Conservation (phyloP, 2,329 filamentous ascomycete genomes). For the Talaromyces verruculosus region DNA sequence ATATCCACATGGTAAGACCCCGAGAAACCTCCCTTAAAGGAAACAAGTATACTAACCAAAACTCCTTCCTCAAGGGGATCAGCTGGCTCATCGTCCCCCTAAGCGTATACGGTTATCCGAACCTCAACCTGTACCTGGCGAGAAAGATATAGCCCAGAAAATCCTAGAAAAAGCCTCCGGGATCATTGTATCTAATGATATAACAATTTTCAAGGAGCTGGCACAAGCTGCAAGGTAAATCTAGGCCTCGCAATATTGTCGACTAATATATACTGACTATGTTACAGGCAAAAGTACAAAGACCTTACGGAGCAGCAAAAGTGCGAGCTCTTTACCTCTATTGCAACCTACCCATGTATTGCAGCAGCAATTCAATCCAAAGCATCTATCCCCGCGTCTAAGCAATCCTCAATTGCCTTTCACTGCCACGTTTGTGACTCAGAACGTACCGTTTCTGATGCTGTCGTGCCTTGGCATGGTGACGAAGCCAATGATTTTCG, state of each 20-base stretch:
- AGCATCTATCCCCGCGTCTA: constrained; percentile 29
- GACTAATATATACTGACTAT: constrained; percentile 16
- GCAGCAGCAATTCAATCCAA: constrained; percentile 49
- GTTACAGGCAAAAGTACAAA: constrained; percentile 48
- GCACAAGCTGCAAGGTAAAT: constrained; percentile 10
- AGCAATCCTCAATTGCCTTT: constrained; percentile 27
- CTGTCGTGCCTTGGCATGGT: constrained; percentile 22
- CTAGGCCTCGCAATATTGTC: background rate
- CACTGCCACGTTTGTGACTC: constrained; percentile 41
- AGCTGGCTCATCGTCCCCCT: constrained; percentile 26
- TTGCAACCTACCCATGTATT: constrained; percentile 61
- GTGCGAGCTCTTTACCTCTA: constrained; percentile 54
- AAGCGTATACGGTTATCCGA: constrained; percentile 39
- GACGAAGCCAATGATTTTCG: constrained; percentile 36
- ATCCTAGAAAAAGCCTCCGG: constrained; percentile 36
- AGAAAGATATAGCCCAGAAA: constrained; percentile 29
- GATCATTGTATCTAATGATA: constrained; percentile 37
- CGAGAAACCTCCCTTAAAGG: background rate
- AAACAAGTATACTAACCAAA: background rate
- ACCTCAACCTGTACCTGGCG: constrained; percentile 25
- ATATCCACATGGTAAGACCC: constrained; percentile 11
- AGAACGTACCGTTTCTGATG: constrained; percentile 26
- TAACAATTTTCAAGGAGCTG: background rate
- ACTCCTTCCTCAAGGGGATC: background rate
- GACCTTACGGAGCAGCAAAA: constrained; percentile 52